Percentiles rank a stretch among this genome's conserved stretches.
Conservation (phyloP, 768 basidiomycete species). For the Lactarius akahatsu region DNA sequence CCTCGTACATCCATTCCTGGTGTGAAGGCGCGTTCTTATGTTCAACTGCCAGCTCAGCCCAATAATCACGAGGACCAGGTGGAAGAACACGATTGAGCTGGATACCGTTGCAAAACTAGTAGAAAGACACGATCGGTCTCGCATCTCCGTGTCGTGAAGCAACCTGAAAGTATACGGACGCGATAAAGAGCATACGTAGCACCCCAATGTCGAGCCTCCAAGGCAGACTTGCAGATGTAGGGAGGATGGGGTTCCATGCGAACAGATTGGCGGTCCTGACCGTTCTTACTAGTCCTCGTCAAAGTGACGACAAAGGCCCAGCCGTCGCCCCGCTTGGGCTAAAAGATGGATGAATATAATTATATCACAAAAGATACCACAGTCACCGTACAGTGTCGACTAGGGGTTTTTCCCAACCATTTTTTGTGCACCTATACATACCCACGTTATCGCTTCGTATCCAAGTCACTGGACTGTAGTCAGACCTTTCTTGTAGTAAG, state of each 20-base stretch:
- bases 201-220: conserved; percentile 90
- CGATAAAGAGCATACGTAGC: conserved; percentile 86
- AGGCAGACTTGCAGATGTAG: conserved; percentile 59
- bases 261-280: conserved; percentile 57
- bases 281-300: conserved; percentile 57
- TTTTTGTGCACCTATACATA: conserved; percentile 76
- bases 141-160: conserved; percentile 24
- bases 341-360: conserved; percentile 25
- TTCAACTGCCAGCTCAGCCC: conserved; percentile 70
- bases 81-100: conserved; percentile 77
- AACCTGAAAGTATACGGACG: conserved; percentile 49
- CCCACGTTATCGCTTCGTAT: conserved; percentile 9
- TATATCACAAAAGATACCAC: background rate
- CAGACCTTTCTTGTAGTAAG: conserved; percentile 74
- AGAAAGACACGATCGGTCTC: conserved; percentile 31
- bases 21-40: conserved; percentile 68
- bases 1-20: conserved; percentile 82
- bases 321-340: conserved; percentile 51
- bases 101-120: conserved; percentile 71
- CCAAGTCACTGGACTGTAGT: background rate
- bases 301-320: conserved; percentile 70
- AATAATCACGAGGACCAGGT: conserved; percentile 83
- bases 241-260: conserved; percentile 73
- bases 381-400: conserved; percentile 64
- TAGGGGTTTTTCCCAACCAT: conserved; percentile 81